These are phyloP conservation scores for Coniella lustricola DNA, from an alignment of 2,329 filamentous ascomycete species.

Conservation along the genomic window DNA sequence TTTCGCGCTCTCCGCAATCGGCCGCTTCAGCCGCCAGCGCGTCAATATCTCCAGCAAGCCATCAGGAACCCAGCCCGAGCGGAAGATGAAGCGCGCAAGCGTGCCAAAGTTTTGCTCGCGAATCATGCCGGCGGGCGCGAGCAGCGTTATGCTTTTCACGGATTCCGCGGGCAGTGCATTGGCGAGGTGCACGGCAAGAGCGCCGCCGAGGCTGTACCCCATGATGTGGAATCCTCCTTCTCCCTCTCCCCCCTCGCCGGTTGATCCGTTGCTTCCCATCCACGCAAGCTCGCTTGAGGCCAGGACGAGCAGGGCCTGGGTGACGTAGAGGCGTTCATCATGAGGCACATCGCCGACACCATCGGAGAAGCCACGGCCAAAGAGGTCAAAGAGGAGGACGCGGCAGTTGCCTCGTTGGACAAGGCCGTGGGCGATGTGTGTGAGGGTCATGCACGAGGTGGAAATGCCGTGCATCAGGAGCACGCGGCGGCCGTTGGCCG, in stretches of 20 bases:
- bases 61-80: slow-evolving; percentile 47
- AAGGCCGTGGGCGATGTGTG: slow-evolving; percentile 58
- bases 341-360: slow-evolving; percentile 53
- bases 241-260: no score
- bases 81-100: slow-evolving; percentile 44
- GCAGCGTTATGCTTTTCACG: slow-evolving; percentile 55
- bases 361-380: slow-evolving; percentile 72
- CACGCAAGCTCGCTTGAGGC: slow-evolving; percentile 55
- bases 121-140: slow-evolving; percentile 64
- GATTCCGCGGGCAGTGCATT: slow-evolving; percentile 55
- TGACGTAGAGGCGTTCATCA: slow-evolving; percentile 56
- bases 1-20: slow-evolving; percentile 37
- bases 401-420: slow-evolving; percentile 54
- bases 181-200: slow-evolving; percentile 63
- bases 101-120: slow-evolving; percentile 52
- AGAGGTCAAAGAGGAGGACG: slow-evolving; percentile 75
- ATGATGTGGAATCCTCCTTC: slow-evolving; percentile 57
- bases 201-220: slow-evolving; percentile 77
- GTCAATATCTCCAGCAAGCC: slow-evolving; percentile 42
- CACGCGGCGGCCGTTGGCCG: slow-evolving; percentile 61
- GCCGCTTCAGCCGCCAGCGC: slow-evolving; percentile 39
- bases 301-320: slow-evolving; percentile 59
- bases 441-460: slow-evolving; percentile 66
- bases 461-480: slow-evolving; percentile 75
- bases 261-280: slow-evolving; percentile 31